Conservation (phyloP, 768 basidiomycete genomes). For the Multifurca ochricompacta region DNA sequence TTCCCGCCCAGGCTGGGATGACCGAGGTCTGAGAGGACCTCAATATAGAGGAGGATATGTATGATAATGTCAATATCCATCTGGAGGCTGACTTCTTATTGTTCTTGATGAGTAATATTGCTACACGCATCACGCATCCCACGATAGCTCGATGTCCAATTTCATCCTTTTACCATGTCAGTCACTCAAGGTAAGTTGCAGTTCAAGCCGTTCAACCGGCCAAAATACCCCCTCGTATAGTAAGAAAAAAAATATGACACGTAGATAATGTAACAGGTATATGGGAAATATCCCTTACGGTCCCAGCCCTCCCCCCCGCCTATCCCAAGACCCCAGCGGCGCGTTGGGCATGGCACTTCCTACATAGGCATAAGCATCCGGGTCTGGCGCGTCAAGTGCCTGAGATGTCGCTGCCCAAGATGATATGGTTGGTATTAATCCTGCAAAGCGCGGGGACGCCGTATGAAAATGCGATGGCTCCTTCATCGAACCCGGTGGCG, state of each 20-base stretch:
- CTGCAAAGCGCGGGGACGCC: slow-evolving; percentile 22
- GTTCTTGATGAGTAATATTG: neutral
- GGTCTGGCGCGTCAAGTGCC: slow-evolving; percentile 21
- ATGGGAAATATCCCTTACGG: neutral
- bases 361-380: slow-evolving; percentile 10
- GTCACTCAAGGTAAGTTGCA: too few species aligned
- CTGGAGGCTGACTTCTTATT: neutral
- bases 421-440: slow-evolving; percentile 29
- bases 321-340: neutral
- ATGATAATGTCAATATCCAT: slow-evolving; percentile 17
- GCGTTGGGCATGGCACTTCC: slow-evolving; percentile 11
- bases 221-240: neutral
- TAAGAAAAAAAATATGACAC: neutral
- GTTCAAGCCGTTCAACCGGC: neutral
- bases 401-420: slow-evolving; percentile 30
- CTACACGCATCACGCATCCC: neutral
- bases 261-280: neutral
- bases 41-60: slow-evolving; percentile 29
- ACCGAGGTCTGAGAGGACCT: slow-evolving; percentile 23
- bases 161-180: neutral
- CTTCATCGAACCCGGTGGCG: slow-evolving; percentile 11
- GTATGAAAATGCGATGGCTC: slow-evolving; percentile 23
- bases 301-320: neutral
- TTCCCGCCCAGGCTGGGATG: slow-evolving; percentile 11
- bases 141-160: neutral